Base-by-base conservation (phyloP, 495 filamentous ascomycete species). In the Neurospora sp. region DNA sequence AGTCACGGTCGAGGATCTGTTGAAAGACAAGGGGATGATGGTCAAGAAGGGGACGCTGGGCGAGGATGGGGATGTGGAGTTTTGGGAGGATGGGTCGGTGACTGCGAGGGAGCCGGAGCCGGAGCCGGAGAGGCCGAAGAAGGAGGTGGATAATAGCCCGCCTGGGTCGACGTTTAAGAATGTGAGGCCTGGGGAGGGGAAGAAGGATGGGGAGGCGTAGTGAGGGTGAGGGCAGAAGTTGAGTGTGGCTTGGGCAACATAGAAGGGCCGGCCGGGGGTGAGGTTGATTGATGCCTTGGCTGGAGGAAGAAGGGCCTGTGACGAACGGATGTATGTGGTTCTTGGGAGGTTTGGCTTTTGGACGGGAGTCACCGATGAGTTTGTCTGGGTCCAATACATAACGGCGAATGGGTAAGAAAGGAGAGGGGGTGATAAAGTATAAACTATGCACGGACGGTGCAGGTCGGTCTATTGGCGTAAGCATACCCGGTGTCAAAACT, bases 1-100 rank as follows among this genome's bases (percentile, higher is more conserved):
- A 42, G 82, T 89, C 22, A 92, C 91, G 4, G 80, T 95, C 41
- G 92, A 95, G 76, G 90, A 94, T 73, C 78, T 95, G 37, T 81
- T 95, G 80, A 78, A 82, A 71, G 87, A 91, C 72, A 88, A 86
- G 59, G 92, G 92, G 2, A 82, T 90, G 75, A 75, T 89, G 4
- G 84, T 94, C 40, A 92, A 88, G 80, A 86, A 84, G 47, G 91
- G 90, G 3, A 83, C 82, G 8, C 77, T 89, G 37, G 83, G 82
- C 44, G 82, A 83, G 41, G 83, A 89, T 59, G 90, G 87, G 6
- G 86, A 91, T 76, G 74, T 92, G 53, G 90, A 93, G 77, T 90
- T 92, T 72, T 92, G 89, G 89, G 88, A 88, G 71, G 89, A 92
- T 77, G 88, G 86, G 16, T 80, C 82, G n/a, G 75, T 71, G 3